Conservation (phyloP, 441 rosid genomes). For the Bocquillonia castaneifolia region DNA sequence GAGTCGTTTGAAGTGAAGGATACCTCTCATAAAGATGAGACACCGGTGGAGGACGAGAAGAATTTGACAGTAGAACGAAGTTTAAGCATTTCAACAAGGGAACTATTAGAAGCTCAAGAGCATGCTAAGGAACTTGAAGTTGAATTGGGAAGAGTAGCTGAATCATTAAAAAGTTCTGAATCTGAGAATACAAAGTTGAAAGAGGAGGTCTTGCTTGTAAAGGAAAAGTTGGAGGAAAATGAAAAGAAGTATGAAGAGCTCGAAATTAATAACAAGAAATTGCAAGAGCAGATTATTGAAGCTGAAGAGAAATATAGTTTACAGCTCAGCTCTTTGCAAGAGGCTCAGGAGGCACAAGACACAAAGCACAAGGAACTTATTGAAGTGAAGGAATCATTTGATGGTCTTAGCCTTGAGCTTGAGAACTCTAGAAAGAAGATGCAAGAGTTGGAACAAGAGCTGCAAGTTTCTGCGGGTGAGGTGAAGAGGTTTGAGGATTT, state of each 20-base stretch:
- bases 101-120: constrained; percentile 74
- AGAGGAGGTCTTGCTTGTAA: constrained; percentile 50
- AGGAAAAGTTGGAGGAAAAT: constrained; percentile 55
- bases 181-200: constrained; percentile 53
- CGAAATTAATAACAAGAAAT: constrained; percentile 51
- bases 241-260: constrained; percentile 60
- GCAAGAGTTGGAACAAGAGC: constrained; percentile 61
- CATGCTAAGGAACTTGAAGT: constrained; percentile 67
- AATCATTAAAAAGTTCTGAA: constrained; percentile 61
- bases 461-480: constrained; percentile 51
- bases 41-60: constrained; percentile 29
- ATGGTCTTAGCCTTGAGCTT: constrained; percentile 56
- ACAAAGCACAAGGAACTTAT: constrained; percentile 65
- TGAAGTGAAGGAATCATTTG: constrained; percentile 73
- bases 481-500: constrained; percentile 74
- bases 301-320: constrained; percentile 56
- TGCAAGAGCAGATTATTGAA: constrained; percentile 63
- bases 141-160: constrained; percentile 69
- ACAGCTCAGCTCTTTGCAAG: constrained; percentile 58
- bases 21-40: constrained; percentile 31
- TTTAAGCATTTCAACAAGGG: constrained; percentile 56
- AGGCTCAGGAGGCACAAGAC: constrained; percentile 63
- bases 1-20: constrained; percentile 66
- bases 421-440: constrained; percentile 61
- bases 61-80: constrained; percentile 44